Evolutionary conservation across 352 stramenopile genomes (phyloP).

Genomic region (Stramenopiles sp.): DNA sequence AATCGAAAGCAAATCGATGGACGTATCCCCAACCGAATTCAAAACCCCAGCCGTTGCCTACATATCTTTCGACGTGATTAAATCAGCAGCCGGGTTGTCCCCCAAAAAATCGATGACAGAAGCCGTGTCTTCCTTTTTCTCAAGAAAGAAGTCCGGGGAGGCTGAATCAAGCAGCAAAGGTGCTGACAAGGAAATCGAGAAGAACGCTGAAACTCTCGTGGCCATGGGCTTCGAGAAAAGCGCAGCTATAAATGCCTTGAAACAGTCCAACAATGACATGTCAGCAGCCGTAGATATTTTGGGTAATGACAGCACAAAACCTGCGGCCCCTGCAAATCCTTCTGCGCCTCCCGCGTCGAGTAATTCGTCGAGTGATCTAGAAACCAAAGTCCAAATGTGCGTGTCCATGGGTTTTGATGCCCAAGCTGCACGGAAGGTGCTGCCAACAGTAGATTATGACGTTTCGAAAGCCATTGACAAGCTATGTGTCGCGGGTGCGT

Average conservation of each 20-base stretch:
- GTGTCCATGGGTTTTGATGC: slow-evolving; percentile 8
- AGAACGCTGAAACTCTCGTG: background rate
- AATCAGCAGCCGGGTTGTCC: background rate
- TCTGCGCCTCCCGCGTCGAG: too few species aligned
- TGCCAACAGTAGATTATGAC: slow-evolving; percentile 11
- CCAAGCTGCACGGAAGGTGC: background rate
- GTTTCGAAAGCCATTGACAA: slow-evolving; percentile 11
- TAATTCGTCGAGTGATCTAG: too few species aligned
- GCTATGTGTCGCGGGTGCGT: background rate
- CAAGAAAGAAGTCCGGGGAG: background rate
- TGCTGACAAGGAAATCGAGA: slow-evolving; percentile 2
- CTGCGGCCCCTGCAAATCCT: too few species aligned
- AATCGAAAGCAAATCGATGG: background rate
- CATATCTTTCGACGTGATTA: background rate
- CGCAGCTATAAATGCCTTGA: background rate
- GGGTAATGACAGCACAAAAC: too few species aligned
- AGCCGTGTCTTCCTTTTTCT: background rate
- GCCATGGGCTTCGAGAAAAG: slow-evolving; percentile 3
- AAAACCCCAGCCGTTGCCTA: background rate
- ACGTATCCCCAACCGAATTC: slow-evolving; percentile 1
- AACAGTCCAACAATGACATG: background rate
- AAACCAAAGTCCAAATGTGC: slow-evolving; percentile 2
- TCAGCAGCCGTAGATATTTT: background rate
- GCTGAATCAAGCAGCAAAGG: background rate
- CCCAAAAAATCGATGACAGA: too few species aligned